Evolutionary conservation across 148 eudicot species (phyloP).

Genomic region (Spergularia marina): DNA sequence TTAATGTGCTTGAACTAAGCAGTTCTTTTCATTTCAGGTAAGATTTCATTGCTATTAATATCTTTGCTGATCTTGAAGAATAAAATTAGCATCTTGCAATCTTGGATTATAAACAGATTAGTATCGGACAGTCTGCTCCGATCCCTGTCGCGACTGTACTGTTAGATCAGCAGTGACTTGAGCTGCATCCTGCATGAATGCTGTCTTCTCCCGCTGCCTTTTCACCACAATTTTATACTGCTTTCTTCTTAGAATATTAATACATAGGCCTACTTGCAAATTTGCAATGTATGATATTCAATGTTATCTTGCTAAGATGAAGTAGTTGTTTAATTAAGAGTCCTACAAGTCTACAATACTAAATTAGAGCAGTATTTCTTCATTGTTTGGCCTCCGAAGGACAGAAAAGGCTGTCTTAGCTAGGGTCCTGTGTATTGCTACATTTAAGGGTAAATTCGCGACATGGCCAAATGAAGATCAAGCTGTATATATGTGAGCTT

Average conservation of each 20-base stretch:
- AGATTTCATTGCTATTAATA: not conserved
- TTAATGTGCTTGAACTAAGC: not conserved
- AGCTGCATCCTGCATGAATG: not conserved
- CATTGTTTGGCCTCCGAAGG: too few relatives aligned
- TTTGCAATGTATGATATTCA: not conserved
- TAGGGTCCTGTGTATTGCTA: too few relatives aligned
- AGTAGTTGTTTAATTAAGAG: too few relatives aligned
- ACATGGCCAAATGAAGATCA: too few relatives aligned
- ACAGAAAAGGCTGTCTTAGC: too few relatives aligned
- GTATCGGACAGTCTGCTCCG: not conserved
- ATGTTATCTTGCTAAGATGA: constrained; percentile 12
- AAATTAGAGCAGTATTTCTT: too few relatives aligned
- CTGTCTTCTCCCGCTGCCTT: not conserved
- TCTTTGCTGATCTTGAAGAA: not conserved
- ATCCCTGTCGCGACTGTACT: not conserved
- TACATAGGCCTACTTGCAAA: too few relatives aligned
- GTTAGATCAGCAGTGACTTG: not conserved
- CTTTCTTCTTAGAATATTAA: not conserved
- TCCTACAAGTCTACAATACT: too few relatives aligned
- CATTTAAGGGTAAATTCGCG: too few relatives aligned
- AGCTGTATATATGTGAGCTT: too few relatives aligned
- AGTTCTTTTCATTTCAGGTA: not conserved
- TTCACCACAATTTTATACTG: not conserved
- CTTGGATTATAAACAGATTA: not conserved
- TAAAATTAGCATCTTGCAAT: not conserved